Base-by-base conservation (phyloP, 2,329 filamentous ascomycete species). In the Pyricularia sp. region DNA sequence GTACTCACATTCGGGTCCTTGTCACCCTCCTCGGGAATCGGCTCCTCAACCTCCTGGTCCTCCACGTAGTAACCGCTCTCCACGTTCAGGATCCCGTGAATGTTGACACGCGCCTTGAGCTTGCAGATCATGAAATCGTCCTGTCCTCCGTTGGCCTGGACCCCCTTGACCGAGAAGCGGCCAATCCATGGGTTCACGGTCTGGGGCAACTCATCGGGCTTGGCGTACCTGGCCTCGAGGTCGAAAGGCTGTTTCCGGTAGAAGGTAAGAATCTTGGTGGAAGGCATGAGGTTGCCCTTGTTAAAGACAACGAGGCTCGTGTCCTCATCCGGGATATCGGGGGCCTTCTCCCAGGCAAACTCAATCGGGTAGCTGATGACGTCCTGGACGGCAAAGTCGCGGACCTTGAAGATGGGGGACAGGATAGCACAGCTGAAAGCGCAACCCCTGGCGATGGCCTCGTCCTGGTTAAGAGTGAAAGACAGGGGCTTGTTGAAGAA, bases 51-150 rank as follows among this genome's bases (percentile, higher is more conserved):
- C 82, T 99, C 95, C 77, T 96, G 89, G 78, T 99, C 95, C 84
- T 99, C 95, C 68, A 99, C 95, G 76, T 93, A 98, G 85, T 99
- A 99, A 71, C 94, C 95, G 72, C 90, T 94, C 84, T 99, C 95
- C 55, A 99, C 91, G 78, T 98, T 98, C 73, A 99, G 85, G 70
- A 99, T 88, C 79, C 95, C 95, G 83, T 98, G 94, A 72, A 98
- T 88, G 83, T 99, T 99, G 69, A 99, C 88, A 72, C 95, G 90
- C 65, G 95, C 94, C 88, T 98, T 98, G 71, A 99, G 90, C 85
- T 99, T 99, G 90, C 95, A 99, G 77, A 98, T 96, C 94, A 99
- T 98, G 81, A 98, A 99, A 79, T 98, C 95, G 70, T 96, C 92
- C 78, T 95, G 94, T 73, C 90, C 87, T 77, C 97, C 93, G 59